Percentiles rank a stretch among this genome's conserved stretches.
phyloP scores from a whole-genome alignment of 257 asterid genomes.

The Forsythia suspensa region DNA sequence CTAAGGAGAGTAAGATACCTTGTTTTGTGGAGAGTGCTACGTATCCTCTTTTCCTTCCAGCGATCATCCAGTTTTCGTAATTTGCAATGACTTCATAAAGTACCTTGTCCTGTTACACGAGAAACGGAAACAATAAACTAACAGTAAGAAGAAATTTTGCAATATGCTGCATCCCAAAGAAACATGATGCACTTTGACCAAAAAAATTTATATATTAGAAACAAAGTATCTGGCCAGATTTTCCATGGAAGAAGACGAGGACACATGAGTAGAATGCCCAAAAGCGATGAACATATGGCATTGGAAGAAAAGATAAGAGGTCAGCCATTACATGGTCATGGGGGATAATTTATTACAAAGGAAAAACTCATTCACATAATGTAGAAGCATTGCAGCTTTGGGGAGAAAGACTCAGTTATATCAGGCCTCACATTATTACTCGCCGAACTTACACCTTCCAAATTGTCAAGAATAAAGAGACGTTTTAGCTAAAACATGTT shows the following conservation, averaged over 20 bases:
- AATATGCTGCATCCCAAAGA: not conserved
- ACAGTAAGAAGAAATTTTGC: not conserved
- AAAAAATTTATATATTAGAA: not conserved
- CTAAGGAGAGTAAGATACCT: conserved; percentile 41
- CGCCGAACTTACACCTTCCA: not conserved
- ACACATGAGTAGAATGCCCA: not conserved
- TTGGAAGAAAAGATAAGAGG: not conserved
- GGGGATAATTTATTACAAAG: not conserved
- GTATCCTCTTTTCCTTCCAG: conserved; percentile 94
- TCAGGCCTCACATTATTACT: conserved; percentile 7
- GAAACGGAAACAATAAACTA: conserved; percentile 10
- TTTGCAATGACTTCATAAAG: conserved; percentile 79
- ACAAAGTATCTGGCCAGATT: not conserved
- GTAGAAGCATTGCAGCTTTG: not conserved
- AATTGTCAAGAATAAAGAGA: not conserved
- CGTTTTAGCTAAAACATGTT: conserved; percentile 3
- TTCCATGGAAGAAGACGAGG: not conserved
- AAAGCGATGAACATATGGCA: not conserved
- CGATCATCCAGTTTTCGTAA: conserved; percentile 96
- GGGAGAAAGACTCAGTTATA: not conserved
- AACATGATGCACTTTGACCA: not conserved
- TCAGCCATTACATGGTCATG: not conserved
- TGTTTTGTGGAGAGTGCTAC: conserved; percentile 70
- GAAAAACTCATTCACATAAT: not conserved
- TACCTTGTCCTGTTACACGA: conserved; percentile 66